Evolutionary conservation across 2,329 filamentous ascomycete genomes (phyloP), one percentile per base, ranked within the genome.

Genomic region (Aspergillus sp.): DNA sequence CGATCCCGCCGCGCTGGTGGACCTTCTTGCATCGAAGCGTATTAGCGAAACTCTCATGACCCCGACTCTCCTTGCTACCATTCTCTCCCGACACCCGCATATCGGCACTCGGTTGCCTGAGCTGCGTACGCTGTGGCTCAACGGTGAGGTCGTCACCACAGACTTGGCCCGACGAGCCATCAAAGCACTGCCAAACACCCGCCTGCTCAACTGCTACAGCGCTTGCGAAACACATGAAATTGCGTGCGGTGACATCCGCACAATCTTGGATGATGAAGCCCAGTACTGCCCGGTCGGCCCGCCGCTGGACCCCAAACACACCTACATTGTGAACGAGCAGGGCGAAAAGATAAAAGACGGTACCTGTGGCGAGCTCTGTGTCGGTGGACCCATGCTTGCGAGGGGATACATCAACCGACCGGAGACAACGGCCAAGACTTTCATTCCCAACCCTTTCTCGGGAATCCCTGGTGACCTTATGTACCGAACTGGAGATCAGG

Each of bases 21-120:
- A 90, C 60, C 76, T 91, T 23, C 83, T 93, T 11, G 77, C 84
- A 0, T 76, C 82, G 15, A 86, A 87, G 68, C 79, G 80, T 55
- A 85, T 92, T 65, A 92, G 89, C 15, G 90, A 93, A 70, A 93
- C 90, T 15, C 81, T 93, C 53, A 93, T 93, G 88, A 93, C 90
- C 0, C 90, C 90, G 0, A 93, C 90, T 0, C 81, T 93, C 14
- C 79, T 93, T 46, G 87, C 90, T 25, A 89, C 90, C 2, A 86
- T 92, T 3, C 81, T 93, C 17, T 82, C 88, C 1, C 83, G 89
- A 44, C 87, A 91, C 70, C 80, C 87, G 7, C 80, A 87, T 45
- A 82, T 93, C 52, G 85, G 82, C 17, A 76, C 79, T 25, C 82
- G 84, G 43, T 79, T 93, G 8, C 86, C 88, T 7, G 74, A 88